Conservation (phyloP, 2,329 filamentous ascomycete genomes). For the Penicillium griseofulvum region DNA sequence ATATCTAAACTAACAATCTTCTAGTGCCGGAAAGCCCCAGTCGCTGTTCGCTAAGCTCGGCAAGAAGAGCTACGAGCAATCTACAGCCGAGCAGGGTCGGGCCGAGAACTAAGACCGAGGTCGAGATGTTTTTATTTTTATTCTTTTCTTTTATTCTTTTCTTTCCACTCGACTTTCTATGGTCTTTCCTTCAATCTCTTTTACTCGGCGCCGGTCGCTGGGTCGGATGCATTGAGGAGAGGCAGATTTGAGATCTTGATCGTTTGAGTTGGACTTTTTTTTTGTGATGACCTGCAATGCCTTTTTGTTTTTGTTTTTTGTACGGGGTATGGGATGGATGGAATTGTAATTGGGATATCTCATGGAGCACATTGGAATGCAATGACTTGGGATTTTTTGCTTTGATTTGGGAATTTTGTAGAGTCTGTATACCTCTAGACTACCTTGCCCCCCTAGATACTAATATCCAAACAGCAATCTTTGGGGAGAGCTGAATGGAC, state of each 20-base stretch:
- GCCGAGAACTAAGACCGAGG: slow-evolving; percentile 12
- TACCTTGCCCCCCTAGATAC: too few species aligned
- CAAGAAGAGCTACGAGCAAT: slow-evolving; percentile 46
- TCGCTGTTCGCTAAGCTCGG: slow-evolving; percentile 48
- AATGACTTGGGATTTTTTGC: not conserved
- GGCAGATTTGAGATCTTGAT: slow-evolving; percentile 1
- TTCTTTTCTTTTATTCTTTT: not conserved
- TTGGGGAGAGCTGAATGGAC: too few species aligned
- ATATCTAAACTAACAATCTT: slow-evolving; percentile 1
- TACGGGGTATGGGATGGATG: slow-evolving; percentile 15
- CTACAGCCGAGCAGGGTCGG: slow-evolving; percentile 22
- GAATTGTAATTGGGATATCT: slow-evolving; percentile 13
- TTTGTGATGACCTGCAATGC: slow-evolving; percentile 28
- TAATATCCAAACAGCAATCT: too few species aligned
- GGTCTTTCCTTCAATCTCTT: slow-evolving; percentile 10
- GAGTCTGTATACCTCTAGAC: not conserved
- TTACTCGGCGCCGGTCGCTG: slow-evolving; percentile 15
- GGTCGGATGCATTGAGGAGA: slow-evolving; percentile 9
- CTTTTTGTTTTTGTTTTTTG: slow-evolving; percentile 17
- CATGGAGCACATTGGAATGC: slow-evolving; percentile 8
- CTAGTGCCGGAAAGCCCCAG: slow-evolving; percentile 43
- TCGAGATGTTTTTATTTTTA: not conserved
- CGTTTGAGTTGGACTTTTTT: not conserved
- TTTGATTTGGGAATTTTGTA: not conserved
- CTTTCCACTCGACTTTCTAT: not conserved